phyloP scores from a whole-genome alignment of 2,329 filamentous ascomycete genomes.

The Talaromyces amestolkiae region DNA sequence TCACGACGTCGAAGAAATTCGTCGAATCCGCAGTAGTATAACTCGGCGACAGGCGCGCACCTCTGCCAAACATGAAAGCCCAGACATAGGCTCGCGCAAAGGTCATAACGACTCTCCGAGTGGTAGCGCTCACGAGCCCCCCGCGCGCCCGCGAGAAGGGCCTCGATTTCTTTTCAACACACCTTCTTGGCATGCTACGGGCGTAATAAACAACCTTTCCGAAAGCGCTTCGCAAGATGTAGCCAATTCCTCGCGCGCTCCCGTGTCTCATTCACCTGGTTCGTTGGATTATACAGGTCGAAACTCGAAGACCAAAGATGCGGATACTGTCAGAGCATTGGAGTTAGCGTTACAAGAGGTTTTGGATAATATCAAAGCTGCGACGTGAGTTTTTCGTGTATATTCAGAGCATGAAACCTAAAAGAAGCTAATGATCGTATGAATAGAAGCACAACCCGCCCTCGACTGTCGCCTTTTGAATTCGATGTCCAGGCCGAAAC shows the following conservation, averaged over 20 bases:
- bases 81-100: conserved; percentile 56
- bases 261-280: conserved; percentile 34
- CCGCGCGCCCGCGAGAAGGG: conserved; percentile 35
- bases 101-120: conserved; percentile 32
- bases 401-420: neutral
- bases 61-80: conserved; percentile 58
- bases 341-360: conserved; percentile 83
- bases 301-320: conserved; percentile 64
- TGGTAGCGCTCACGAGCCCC: conserved; percentile 34
- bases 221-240: conserved; percentile 46
- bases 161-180: conserved; percentile 56
- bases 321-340: conserved; percentile 78
- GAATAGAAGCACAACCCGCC: conserved; percentile 3
- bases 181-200: conserved; percentile 71
- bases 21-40: conserved; percentile 76
- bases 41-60: conserved; percentile 79
- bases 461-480: conserved; percentile 56
- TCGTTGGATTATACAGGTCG: conserved; percentile 58
- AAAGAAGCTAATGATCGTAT: conserved; percentile 7
- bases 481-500: conserved; percentile 84
- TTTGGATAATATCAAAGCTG: conserved; percentile 75
- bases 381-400: conserved; percentile 61
- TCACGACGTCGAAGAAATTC: conserved; percentile 87
- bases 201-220: conserved; percentile 73
- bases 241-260: conserved; percentile 32